phyloP scores from a whole-genome alignment of 331 rosid genomes.

The Acacia pycnantha region DNA sequence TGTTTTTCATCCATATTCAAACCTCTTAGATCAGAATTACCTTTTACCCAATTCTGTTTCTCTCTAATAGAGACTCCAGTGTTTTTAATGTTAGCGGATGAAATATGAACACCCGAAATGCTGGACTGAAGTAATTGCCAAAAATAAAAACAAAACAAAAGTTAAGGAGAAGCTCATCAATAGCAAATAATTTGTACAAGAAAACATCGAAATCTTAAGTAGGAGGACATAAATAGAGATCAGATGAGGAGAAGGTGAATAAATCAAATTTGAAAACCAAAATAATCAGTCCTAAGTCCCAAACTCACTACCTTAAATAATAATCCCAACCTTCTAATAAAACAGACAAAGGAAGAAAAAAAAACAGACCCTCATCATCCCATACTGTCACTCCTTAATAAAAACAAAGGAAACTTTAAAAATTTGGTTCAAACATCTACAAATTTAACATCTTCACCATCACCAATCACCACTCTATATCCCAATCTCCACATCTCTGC shows the following conservation, averaged over 20 bases:
- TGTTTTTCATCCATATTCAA: background rate
- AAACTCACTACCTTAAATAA: slow-evolving; percentile 21
- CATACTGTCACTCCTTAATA: slow-evolving; percentile 7
- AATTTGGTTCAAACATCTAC: slow-evolving; percentile 8
- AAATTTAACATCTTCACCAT: slow-evolving; percentile 31
- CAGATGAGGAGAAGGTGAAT: slow-evolving; percentile 19
- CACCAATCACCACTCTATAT: slow-evolving; percentile 31
- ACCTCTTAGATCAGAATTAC: background rate
- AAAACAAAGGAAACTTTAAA: slow-evolving; percentile 22
- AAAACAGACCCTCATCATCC: slow-evolving; percentile 4
- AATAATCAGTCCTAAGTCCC: slow-evolving; percentile 13
- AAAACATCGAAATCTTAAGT: slow-evolving; percentile 42
- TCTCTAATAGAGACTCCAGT: background rate
- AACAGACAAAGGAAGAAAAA: background rate
- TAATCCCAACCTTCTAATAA: slow-evolving; percentile 25
- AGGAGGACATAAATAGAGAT: slow-evolving; percentile 23
- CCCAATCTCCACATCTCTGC: slow-evolving; percentile 58
- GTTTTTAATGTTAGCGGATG: background rate
- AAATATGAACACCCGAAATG: background rate
- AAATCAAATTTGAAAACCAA: slow-evolving; percentile 24
- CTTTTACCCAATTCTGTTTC: background rate
- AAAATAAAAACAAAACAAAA: background rate
- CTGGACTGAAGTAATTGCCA: background rate
- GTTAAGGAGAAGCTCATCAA: background rate
- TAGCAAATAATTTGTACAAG: slow-evolving; percentile 62